These are phyloP conservation scores for Pseudocercospora musae DNA, from an alignment of 2,329 filamentous ascomycete species.

Conservation along the genomic window DNA sequence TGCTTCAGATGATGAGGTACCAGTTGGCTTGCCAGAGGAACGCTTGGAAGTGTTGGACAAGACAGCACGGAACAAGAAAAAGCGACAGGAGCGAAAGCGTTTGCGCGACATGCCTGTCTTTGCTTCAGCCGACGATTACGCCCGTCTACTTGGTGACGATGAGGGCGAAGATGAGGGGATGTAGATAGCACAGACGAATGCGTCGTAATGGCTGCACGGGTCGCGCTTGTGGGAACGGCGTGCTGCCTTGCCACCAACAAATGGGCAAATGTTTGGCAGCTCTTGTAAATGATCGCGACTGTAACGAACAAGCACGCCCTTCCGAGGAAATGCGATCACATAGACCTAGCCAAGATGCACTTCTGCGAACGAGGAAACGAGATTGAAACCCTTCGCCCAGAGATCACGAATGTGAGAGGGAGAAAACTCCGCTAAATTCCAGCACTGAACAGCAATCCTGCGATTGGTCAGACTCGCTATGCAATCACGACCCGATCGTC, in stretches of 20 bases:
- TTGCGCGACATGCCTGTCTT: conserved; percentile 89
- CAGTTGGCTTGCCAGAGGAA: conserved; percentile 53
- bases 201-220: background rate
- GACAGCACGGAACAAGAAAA: conserved; percentile 39
- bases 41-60: conserved; percentile 44
- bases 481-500: background rate
- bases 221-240: background rate
- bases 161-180: conserved; percentile 11
- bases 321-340: background rate
- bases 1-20: conserved; percentile 52
- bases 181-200: background rate
- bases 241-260: background rate
- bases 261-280: background rate
- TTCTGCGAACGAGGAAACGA: background rate
- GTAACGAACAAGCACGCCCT: background rate
- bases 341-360: background rate
- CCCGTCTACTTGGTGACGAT: conserved; percentile 51
- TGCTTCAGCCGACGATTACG: conserved; percentile 91
- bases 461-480: background rate
- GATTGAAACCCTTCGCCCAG: background rate
- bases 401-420: too few relatives aligned
- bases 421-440: too few relatives aligned
- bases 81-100: conserved; percentile 70
- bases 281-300: background rate
- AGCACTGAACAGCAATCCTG: background rate